Evolutionary conservation across 2,329 filamentous ascomycete genomes (phyloP), one percentile per base, ranked within the genome.

Genomic region (Cercospora citrullina): DNA sequence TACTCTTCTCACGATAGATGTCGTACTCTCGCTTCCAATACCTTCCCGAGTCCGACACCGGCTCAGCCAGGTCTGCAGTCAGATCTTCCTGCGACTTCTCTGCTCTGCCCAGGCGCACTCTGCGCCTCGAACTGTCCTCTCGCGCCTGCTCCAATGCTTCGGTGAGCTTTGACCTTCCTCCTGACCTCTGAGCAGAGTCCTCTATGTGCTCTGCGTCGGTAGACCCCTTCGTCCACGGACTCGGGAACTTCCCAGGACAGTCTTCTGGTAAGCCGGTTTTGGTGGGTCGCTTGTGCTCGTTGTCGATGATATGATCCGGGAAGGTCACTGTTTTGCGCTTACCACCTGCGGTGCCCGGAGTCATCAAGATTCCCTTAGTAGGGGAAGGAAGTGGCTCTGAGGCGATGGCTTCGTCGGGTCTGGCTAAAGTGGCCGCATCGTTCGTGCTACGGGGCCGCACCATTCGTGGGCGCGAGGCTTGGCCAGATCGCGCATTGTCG

Each of bases 1-100:
- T 88, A 70, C 91, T 91, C 70, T 91, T 90, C 55, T 87, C 84
- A 60, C 91, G 88, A 75, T 94, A 94, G 64, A 84, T 86, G 72
- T 92, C 86, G 74, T 91, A 94, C 75, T 93, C 87, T 26, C 87
- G 85, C 79, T 94, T 94, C 91, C 91, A 94, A 79, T 91, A 93
- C 73, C 86, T 88, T 6, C 91, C 91, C 4, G 91, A 93, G 68
- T 90, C 86, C 1, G 91, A 92, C 70, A 89, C 87, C 6, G 91
- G 91, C 74, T 92, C 89, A 70, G 90, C 90, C 60, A 92, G 80
- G 74, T 93, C 91, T 59, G 89, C 80, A 0, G 90, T 92, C 64
- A 85, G 83, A 62, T 87, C 85, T 72, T 82, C 81, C 61, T 78
- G 79, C 21, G 77, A 26, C 51, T 60, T 77, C 21, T 68, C 67